These are phyloP conservation scores for Picochlorum sp. DNA, from an alignment of 139 green algal species.

Conservation along the genomic window DNA sequence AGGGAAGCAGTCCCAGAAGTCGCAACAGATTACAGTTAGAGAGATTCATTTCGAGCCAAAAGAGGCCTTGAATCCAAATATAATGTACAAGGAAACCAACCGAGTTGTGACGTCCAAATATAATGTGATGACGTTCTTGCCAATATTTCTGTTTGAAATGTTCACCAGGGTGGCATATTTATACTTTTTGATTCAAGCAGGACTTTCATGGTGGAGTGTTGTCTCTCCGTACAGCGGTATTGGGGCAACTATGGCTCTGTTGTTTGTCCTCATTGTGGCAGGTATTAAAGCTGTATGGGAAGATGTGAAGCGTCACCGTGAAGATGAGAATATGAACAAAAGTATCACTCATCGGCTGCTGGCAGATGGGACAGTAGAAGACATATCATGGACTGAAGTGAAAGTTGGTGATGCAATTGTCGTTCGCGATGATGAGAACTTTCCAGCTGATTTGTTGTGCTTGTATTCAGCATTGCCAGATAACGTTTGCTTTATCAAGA, in stretches of 20 bases:
- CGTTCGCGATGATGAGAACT: slow-evolving; percentile 55
- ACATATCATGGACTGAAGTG: slow-evolving; percentile 39
- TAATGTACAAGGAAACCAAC: slow-evolving; percentile 31
- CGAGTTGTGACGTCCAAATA: slow-evolving; percentile 67
- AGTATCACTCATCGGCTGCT: slow-evolving; percentile 36
- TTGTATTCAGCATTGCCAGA: slow-evolving; percentile 36
- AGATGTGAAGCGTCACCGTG: slow-evolving; percentile 43
- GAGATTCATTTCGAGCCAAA: slow-evolving; percentile 6
- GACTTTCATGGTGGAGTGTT: slow-evolving; percentile 36
- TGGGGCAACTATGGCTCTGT: slow-evolving; percentile 37
- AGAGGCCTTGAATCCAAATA: background rate
- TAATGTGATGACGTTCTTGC: slow-evolving; percentile 65
- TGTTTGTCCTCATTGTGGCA: slow-evolving; percentile 49
- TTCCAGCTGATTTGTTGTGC: slow-evolving; percentile 80
- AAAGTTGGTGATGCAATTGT: slow-evolving; percentile 69
- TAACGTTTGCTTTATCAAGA: slow-evolving; percentile 57
- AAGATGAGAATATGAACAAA: slow-evolving; percentile 48
- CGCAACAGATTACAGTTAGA: background rate
- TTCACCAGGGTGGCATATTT: slow-evolving; percentile 68
- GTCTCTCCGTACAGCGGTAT: slow-evolving; percentile 39
- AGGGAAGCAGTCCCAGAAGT: background rate
- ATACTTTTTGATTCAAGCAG: slow-evolving; percentile 65
- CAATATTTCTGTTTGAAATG: slow-evolving; percentile 65
- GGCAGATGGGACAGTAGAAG: slow-evolving; percentile 24
- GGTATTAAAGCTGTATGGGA: slow-evolving; percentile 46